These are phyloP conservation scores for Knoxdaviesia proteae DNA, from an alignment of 2,329 filamentous ascomycete species.

Conservation along the genomic window DNA sequence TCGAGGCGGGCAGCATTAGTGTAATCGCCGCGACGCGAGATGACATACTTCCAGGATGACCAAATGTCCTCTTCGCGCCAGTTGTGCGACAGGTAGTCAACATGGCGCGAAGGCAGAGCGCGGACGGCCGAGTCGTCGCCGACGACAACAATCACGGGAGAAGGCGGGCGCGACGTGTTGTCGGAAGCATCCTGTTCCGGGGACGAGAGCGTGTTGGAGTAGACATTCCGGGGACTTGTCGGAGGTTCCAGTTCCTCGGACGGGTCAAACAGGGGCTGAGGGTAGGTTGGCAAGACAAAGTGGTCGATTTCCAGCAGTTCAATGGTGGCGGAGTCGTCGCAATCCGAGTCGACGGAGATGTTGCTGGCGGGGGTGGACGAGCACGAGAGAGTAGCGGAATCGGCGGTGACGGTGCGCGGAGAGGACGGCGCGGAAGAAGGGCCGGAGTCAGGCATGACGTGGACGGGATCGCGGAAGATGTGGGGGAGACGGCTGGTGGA, in stretches of 20 bases:
- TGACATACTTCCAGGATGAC: conserved; percentile 90
- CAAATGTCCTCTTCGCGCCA: conserved; percentile 95
- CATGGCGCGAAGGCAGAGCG: conserved; percentile 60
- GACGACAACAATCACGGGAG: conserved; percentile 23
- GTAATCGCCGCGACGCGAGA: conserved; percentile 58
- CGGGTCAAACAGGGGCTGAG: conserved; percentile 23
- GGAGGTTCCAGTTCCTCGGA: conserved; percentile 28
- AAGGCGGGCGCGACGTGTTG: conserved; percentile 33
- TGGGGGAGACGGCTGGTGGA: conserved; percentile 2
- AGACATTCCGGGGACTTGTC: conserved; percentile 25
- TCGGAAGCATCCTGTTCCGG: conserved; percentile 30
- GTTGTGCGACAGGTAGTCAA: conserved; percentile 86
- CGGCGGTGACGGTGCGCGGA: conserved; percentile 27
- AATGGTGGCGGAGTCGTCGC: conserved; percentile 19
- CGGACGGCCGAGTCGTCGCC: conserved; percentile 65
- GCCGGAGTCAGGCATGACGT: conserved; percentile 15
- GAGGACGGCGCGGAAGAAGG: conserved; percentile 36
- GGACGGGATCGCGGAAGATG: background rate
- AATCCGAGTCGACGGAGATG: conserved; percentile 37
- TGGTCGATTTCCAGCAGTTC: conserved; percentile 22
- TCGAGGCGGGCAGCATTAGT: conserved; percentile 67
- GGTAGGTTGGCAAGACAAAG: conserved; percentile 23
- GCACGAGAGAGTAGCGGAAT: conserved; percentile 35
- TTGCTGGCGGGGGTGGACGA: conserved; percentile 43
- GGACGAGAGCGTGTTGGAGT: conserved; percentile 30